These are phyloP conservation scores for Aspergillus cristatus DNA, from an alignment of 495 filamentous ascomycete species.

Conservation along the genomic window DNA sequence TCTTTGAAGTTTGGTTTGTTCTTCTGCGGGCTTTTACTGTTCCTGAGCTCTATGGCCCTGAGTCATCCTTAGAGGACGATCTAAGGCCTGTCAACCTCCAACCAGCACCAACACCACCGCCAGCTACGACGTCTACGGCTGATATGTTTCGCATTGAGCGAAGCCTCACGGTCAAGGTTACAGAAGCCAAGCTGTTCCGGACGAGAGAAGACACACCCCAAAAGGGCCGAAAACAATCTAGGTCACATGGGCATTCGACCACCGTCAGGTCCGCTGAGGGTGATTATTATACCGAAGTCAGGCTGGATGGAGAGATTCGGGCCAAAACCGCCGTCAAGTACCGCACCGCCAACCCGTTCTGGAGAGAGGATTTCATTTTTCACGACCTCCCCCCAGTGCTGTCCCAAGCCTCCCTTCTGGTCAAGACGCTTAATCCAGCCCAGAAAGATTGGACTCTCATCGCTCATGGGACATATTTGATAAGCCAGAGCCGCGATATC, in stretches of 20 bases:
- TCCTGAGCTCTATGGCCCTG: slow-evolving; percentile 78
- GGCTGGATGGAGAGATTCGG: slow-evolving; percentile 81
- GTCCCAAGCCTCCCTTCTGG: slow-evolving; percentile 68
- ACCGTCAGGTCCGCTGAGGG: slow-evolving; percentile 20
- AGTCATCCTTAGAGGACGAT: slow-evolving; percentile 23
- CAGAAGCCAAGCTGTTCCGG: slow-evolving; percentile 49
- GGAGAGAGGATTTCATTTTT: slow-evolving; percentile 89
- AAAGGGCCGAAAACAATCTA: slow-evolving; percentile 32
- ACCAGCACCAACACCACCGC: slow-evolving; percentile 1
- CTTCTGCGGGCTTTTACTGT: slow-evolving; percentile 86
- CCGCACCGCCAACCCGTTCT: slow-evolving; percentile 80
- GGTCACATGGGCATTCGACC: slow-evolving; percentile 22
- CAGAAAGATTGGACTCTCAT: slow-evolving; percentile 47
- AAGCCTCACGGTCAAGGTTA: slow-evolving; percentile 46
- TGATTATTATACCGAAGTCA: slow-evolving; percentile 81
- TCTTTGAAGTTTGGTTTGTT: slow-evolving; percentile 97
- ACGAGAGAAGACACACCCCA: slow-evolving; percentile 23
- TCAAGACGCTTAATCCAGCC: slow-evolving; percentile 56
- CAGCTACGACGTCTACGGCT: slow-evolving; percentile 12
- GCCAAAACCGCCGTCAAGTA: slow-evolving; percentile 76
- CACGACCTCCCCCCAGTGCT: slow-evolving; percentile 71
- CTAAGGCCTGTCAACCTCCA: slow-evolving; percentile 14
- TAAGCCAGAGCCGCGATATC: slow-evolving; percentile 29
- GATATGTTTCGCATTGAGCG: slow-evolving; percentile 64
- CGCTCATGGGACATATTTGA: slow-evolving; percentile 32